Evolutionary conservation across 306 rosid species (phyloP).

Genomic region (Prunus armeniaca): DNA sequence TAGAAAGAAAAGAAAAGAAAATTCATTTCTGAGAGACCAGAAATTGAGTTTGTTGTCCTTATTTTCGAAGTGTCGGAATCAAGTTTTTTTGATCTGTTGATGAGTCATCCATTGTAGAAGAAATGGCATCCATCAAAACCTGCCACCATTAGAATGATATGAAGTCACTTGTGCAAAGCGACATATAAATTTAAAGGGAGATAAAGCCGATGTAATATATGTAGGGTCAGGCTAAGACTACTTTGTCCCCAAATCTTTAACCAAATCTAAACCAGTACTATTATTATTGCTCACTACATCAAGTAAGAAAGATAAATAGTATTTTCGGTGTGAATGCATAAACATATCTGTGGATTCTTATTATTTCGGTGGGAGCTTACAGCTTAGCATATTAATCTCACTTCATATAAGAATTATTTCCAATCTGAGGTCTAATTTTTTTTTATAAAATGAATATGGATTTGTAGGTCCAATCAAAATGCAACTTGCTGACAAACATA

Average conservation of each 20-base stretch:
- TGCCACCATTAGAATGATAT: constrained; percentile 22
- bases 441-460: neutral
- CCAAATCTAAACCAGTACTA: neutral
- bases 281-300: neutral
- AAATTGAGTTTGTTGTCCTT: neutral
- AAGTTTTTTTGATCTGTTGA: neutral
- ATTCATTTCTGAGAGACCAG: neutral
- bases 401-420: no score
- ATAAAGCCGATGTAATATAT: neutral
- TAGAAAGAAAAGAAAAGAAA: neutral
- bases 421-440: no score
- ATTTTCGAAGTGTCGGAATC: neutral
- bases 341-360: no score
- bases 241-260: no score
- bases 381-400: no score
- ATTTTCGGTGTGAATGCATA: neutral
- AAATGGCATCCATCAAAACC: constrained; percentile 62
- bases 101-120: constrained; percentile 21
- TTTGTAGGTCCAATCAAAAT: neutral
- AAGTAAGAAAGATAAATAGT: neutral
- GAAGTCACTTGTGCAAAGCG: neutral
- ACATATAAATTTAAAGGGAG: neutral
- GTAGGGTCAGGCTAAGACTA: neutral
- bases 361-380: no score
- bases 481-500: neutral